Base-by-base conservation (phyloP, 768 basidiomycete species). In the Pisolithus orientalis region DNA sequence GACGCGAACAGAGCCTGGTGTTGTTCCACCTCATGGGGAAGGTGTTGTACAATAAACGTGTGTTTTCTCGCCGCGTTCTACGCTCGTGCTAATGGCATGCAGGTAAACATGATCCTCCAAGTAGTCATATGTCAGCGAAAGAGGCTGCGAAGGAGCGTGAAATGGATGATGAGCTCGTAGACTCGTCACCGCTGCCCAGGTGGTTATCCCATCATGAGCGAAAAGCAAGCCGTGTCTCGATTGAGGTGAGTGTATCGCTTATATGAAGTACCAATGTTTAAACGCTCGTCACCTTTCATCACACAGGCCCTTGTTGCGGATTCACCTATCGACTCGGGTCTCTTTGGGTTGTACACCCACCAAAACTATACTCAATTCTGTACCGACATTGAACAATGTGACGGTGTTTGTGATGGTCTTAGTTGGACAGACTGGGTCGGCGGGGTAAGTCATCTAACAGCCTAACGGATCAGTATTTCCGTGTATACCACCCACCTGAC, bases 11-110 rank as follows among this genome's bases (percentile, higher is more conserved):
- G 60, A 89, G 83, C 54, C 72, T 99, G 14, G 83, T 81, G 9
- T 70, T 99, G 47, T 99, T 99, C 64, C 96, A 97, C 69, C 69
- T 97, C 16, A 73, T 99, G 46, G 96, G 96, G 14, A 95, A 90
- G 70, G 80, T 98, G 1, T 66, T 98, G 45, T 98, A 96, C 65
- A 97, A 95, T 67, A 99, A 98, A 69, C 83, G 96, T 96, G 42
- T 24, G 53, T 51, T 81, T 68, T 16, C 24, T 44, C 31, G 16
- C 50, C 3, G 11, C 32, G 37, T 6, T 13, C 2, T 46, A 39
- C 59, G 29, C 67, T 34, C 27, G 39, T 44, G 17, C 10, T 8
- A 7, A n/a, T 5, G 29, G 38, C 29, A 27, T 54, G 10, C 58
- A 93, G 90, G 90, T 6, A 90, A 89, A 63, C 83, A 81, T 2